phyloP scores from a whole-genome alignment of 2,329 filamentous ascomycete genomes.

The Sporothrix mexicana region DNA sequence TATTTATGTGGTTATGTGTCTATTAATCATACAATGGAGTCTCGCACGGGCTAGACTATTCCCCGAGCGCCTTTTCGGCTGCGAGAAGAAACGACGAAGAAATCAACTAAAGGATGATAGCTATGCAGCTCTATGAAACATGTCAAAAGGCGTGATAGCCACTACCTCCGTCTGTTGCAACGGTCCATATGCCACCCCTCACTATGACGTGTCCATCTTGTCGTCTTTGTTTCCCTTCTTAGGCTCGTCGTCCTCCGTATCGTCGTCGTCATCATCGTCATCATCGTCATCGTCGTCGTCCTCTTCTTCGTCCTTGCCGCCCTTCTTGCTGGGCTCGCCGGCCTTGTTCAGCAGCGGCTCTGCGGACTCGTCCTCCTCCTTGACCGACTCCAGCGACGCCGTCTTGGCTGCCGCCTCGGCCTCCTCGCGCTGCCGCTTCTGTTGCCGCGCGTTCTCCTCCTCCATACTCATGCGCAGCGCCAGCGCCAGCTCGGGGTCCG shows the following conservation, averaged over 20 bases:
- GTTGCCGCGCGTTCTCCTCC: constrained; percentile 92
- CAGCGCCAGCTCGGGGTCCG: constrained; percentile 92
- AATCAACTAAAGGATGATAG: not conserved
- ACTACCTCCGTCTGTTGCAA: not conserved
- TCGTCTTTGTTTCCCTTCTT: constrained; percentile 59
- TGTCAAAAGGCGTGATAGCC: not conserved
- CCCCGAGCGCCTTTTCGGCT: not conserved
- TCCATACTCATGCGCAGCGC: constrained; percentile 97
- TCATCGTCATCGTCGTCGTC: constrained; percentile 54
- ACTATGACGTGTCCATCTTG: constrained; percentile 85
- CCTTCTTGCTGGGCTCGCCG: constrained; percentile 67
- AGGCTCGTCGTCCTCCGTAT: constrained; percentile 51
- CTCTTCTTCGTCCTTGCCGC: constrained; percentile 48
- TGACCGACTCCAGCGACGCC: constrained; percentile 72
- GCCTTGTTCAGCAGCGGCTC: constrained; percentile 64
- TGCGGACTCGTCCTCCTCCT: constrained; percentile 75
- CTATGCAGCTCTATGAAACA: not conserved
- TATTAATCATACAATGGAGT: constrained; percentile 34
- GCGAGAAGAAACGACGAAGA: not conserved
- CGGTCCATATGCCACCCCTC: not conserved
- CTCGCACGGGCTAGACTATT: constrained; percentile 13
- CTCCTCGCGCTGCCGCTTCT: constrained; percentile 80
- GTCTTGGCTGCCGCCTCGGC: constrained; percentile 62
- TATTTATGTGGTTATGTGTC: constrained; percentile 32
- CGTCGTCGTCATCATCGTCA: constrained; percentile 41